phyloP scores from a whole-genome alignment of 208 protist species.

The Naegleria lovaniensis region DNA sequence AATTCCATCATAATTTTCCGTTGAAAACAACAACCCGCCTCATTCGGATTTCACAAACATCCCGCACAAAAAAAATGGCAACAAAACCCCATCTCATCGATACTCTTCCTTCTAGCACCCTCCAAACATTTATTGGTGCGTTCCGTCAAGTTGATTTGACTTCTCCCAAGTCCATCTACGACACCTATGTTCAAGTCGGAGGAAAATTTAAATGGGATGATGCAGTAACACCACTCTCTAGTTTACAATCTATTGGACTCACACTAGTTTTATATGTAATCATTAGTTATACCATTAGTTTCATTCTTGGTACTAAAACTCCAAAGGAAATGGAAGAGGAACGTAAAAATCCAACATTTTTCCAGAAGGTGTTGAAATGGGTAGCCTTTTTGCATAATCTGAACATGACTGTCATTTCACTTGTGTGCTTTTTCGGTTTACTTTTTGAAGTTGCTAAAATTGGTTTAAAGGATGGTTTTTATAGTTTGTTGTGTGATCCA shows the following conservation, averaged over 20 bases:
- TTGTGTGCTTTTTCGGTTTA: background rate
- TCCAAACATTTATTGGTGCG: background rate
- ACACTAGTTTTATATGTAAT: background rate
- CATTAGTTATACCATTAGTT: background rate
- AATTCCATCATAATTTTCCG: background rate
- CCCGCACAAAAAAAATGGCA: background rate
- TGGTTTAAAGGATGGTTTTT: background rate
- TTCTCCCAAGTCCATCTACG: background rate
- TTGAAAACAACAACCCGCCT: too few species aligned
- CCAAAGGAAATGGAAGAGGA: conserved; percentile 10
- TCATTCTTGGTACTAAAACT: background rate
- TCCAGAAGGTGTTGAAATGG: background rate
- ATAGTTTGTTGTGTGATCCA: background rate
- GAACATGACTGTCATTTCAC: conserved; percentile 15
- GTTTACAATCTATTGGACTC: background rate
- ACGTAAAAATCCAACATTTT: background rate
- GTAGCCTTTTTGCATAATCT: background rate
- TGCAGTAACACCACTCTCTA: background rate
- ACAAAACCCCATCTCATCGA: background rate
- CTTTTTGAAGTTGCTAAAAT: background rate
- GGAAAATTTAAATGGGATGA: background rate
- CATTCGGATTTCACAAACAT: too few species aligned
- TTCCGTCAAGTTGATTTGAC: background rate
- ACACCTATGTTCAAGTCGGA: background rate
- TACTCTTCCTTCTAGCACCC: background rate